Evolutionary conservation across 495 filamentous ascomycete genomes (phyloP), one percentile per base, ranked within the genome.

Genomic region (Peziza echinospora): DNA sequence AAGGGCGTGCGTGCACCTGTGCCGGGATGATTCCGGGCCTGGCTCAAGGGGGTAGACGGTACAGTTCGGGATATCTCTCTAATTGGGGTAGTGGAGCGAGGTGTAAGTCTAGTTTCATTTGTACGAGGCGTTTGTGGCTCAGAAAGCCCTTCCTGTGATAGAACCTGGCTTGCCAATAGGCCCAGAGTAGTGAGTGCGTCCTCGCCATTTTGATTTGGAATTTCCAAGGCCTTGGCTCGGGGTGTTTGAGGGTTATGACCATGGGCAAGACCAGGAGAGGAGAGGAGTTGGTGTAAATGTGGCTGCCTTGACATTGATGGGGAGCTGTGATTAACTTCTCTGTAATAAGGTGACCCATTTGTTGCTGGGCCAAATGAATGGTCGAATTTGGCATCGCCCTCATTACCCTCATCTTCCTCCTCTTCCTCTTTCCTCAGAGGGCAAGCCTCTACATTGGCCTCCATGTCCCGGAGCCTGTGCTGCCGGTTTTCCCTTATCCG

Each of bases 401-500:
- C 3, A 37, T 37, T 37, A 37, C 30, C 30, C 13, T 37, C 30
- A 37, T 37, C 30, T 13, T 37, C 1, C 13, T 17, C 30, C 2
- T 37, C 30, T 17, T 17, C 30, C 13, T 13, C 19, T 17, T 17
- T 17, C 13, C 19, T 11, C 30, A 37, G 1, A 3, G 0, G 13
- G 13, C 30, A 11, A 37, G 13, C 6, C 3, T 17, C 30, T 17
- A 37, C 30, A 11, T 37, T 17, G 19, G 19, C 13, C 30, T 37
- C 30, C 13, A 37, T 13, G 30, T 37, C 30, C 6, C 30, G 13
- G 13, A 37, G 13, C 30, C 30, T 37, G 2, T 17, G 13, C 53
- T 82, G 73, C 24, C 86, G 70, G 51, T 93, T 93, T 60, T 91
- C 79, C 22, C 80, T 71, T 46, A 97, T 93, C 46, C 89, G 77